phyloP scores from a whole-genome alignment of 257 asterid genomes.

The Jacaranda copaia region DNA sequence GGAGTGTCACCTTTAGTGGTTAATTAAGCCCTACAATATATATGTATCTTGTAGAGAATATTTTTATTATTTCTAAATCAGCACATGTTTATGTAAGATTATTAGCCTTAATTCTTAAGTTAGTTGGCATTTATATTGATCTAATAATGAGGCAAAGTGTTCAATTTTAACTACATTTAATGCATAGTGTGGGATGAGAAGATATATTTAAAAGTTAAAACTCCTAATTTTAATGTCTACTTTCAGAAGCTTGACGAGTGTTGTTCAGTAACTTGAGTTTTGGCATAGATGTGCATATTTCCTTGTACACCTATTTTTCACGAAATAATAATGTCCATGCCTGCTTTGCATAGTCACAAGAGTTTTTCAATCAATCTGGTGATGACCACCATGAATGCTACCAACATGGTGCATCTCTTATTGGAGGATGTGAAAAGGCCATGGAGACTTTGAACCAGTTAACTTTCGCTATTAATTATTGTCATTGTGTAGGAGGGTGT shows the following conservation, averaged over 20 bases:
- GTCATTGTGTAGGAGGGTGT: too few relatives aligned
- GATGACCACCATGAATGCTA: too few relatives aligned
- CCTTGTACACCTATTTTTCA: not conserved
- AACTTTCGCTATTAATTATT: too few relatives aligned
- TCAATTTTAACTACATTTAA: constrained; percentile 9
- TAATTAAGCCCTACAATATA: not conserved
- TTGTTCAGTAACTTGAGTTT: not conserved
- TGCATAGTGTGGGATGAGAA: constrained; percentile 2
- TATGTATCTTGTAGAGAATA: not conserved
- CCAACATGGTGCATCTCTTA: too few relatives aligned
- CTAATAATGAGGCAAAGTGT: not conserved
- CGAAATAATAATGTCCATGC: not conserved
- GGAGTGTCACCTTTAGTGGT: constrained; percentile 8
- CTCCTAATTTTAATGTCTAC: not conserved
- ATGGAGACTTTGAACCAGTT: too few relatives aligned
- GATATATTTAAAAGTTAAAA: too few relatives aligned
- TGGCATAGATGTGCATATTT: constrained; percentile 11
- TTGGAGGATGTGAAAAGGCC: too few relatives aligned
- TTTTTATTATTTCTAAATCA: not conserved
- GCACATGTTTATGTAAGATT: not conserved
- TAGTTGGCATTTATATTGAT: constrained; percentile 19
- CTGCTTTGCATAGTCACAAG: not conserved
- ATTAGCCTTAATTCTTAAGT: not conserved
- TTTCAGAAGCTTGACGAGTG: not conserved
- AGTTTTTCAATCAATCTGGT: not conserved